Conservation (phyloP, 2,329 filamentous ascomycete genomes). For the Fonsecaea nubica region DNA sequence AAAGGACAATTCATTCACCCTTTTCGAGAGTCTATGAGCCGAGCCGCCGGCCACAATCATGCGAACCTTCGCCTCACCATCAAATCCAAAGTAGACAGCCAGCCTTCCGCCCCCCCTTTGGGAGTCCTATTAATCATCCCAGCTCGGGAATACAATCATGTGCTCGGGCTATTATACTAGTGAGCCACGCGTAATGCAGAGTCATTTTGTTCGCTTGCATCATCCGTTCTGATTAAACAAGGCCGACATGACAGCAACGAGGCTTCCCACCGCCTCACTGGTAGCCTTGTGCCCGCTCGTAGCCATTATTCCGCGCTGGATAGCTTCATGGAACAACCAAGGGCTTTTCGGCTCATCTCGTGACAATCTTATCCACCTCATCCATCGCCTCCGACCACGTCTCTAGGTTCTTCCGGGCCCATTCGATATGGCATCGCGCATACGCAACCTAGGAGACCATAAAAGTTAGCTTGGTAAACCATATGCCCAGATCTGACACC, state of each 20-base stretch:
- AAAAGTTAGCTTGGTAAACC: background rate
- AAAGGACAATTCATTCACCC: background rate
- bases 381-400: conserved; percentile 90
- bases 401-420: conserved; percentile 88
- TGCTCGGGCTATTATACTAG: background rate
- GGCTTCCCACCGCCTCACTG: conserved; percentile 6
- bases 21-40: background rate
- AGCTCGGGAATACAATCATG: background rate
- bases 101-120: background rate
- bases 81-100: background rate
- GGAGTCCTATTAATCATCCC: background rate
- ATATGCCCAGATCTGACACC: background rate
- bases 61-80: background rate
- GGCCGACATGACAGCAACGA: conserved; percentile 5
- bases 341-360: conserved; percentile 18
- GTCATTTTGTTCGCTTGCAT: conserved; percentile 1
- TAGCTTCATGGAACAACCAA: background rate
- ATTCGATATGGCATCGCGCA: conserved; percentile 89
- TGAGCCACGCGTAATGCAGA: background rate
- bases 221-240: background rate
- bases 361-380: conserved; percentile 84
- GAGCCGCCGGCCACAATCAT: background rate
- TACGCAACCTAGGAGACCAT: conserved; percentile 73
- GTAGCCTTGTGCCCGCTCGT: background rate
- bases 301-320: background rate